Base-by-base conservation (phyloP, 148 eudicot genomes). In the Chenopodium formosanum region DNA sequence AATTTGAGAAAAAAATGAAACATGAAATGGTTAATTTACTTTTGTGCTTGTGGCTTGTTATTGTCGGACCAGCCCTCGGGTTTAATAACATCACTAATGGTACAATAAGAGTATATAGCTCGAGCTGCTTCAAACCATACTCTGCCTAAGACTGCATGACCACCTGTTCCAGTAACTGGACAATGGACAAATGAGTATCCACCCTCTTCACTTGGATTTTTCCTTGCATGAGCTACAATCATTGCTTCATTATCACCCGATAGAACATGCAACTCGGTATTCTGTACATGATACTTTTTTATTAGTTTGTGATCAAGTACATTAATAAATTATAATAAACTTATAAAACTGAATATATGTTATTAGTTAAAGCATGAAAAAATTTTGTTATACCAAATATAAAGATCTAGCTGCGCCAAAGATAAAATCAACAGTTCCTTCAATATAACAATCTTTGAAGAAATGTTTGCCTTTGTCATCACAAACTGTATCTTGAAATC, bases 21-120 rank as follows among this genome's bases (percentile, higher is more conserved):
- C 4, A 2, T 17, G 62, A 56, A 14, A 56, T 12, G 4, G 62
- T 56, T 19, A 52, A 37, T 29, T 27, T 27, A 88, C 87, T 73
- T 73, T 53, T 85, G 79, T 23, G 34, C 46, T 25, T 62, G 23
- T 1, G 84, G 82, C 50, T 85, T 69, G 4, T 4, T 3, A 66
- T 83, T 70, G 79, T 85, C 70, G 0, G 86, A 85, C 91, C 91
- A 91, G 11, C 88, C 93, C 70, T 80, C 62, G 8, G 89, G 86
- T 8, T 79, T 76, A 8, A 89, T 83, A 2, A 83, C 87, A 70
- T 86, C 81, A n/a, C 84, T 79, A 75, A 91, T 47, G 11, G 78
- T 66, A 16, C 89, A 82, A 78, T 86, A 88, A 6, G 86, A 64
- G 75, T 6, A 91, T 0, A 87, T 77, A 27, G 88, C 84, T 47